Base-by-base conservation (phyloP, 139 green algal species). In the Gonium pectorale region DNA sequence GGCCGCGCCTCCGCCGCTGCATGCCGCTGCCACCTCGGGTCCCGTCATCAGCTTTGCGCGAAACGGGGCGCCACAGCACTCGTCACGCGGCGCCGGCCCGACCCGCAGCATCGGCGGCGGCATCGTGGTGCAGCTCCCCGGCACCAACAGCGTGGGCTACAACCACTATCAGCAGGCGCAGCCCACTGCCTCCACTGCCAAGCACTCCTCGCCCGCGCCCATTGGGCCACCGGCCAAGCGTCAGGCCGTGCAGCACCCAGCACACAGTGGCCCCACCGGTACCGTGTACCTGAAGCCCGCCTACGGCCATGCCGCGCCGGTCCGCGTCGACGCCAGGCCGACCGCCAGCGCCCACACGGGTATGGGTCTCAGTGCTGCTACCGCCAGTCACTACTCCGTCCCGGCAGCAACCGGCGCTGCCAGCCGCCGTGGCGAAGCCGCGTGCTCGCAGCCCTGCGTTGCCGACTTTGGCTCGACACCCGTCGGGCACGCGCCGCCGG, bases 61-160 rank as follows among this genome's bases (percentile, higher is more conserved):
- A 31, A 62, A 5, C 15, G 77, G 77, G 33, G 15, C 22, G 62
- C 77, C 77, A 8, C 77, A 83, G 62, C 77, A 83, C 41, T 74
- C 62, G 0, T 43, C 41, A 26, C 43, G 51, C 31, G 62, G 52
- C 31, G 21, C 74, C 6, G 59, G 59, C 17, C 35, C 59, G 21
- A 24, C 40, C 1, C 41, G 54, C 38, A 72, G 62, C 41, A 74
- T 74, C 21, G 77, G 77, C 21, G 77, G 77, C 31, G 77, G 62
- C 77, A 83, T 83, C 8, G 31, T 83, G 43, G 21, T 74, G 21
- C 41, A 38, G 8, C 43, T 83, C 13, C 77, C 62, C n/a, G n/a
- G n/a, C n/a, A n/a, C n/a, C n/a, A n/a, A n/a, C n/a, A n/a, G n/a
- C n/a, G n/a, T n/a, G n/a, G n/a, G n/a, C n/a, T n/a, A n/a, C n/a